phyloP scores from a whole-genome alignment of 495 filamentous ascomycete genomes.

The Trichoderma virens region DNA sequence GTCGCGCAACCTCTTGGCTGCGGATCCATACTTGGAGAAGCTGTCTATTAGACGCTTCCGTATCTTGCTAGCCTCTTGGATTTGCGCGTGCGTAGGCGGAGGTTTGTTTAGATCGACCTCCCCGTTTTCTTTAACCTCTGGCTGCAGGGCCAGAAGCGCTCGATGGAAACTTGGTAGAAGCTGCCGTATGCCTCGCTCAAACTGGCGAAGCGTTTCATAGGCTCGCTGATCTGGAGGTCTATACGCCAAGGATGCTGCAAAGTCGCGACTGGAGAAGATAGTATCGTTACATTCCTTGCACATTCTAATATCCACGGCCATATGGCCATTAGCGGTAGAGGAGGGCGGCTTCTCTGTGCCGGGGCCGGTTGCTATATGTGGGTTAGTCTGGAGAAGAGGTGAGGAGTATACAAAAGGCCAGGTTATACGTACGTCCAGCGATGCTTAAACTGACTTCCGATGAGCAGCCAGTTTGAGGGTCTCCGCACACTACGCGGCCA shows the following conservation, averaged over 20 bases:
- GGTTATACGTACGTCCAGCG: constrained; percentile 48
- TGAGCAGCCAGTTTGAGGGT: constrained; percentile 76
- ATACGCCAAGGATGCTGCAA: constrained; percentile 56
- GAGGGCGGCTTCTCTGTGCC: constrained; percentile 51
- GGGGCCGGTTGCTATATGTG: constrained; percentile 33
- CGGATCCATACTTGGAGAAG: constrained; percentile 82
- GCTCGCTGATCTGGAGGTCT: constrained; percentile 70
- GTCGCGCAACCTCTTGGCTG: constrained; percentile 75
- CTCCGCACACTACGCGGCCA: constrained; percentile 85
- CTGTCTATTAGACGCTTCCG: constrained; percentile 86
- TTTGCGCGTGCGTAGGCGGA: constrained; percentile 64
- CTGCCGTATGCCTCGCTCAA: constrained; percentile 78
- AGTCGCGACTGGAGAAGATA: constrained; percentile 79
- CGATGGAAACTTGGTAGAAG: constrained; percentile 84
- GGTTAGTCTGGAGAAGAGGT: background rate
- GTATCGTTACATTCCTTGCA: constrained; percentile 83
- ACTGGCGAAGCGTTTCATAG: constrained; percentile 83
- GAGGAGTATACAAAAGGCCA: constrained; percentile 18
- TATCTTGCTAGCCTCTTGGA: constrained; percentile 83
- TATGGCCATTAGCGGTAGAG: constrained; percentile 29
- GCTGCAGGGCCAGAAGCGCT: constrained; percentile 50
- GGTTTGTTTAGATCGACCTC: constrained; percentile 52
- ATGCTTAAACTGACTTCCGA: constrained; percentile 75
- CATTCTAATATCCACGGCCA: constrained; percentile 77
- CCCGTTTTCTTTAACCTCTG: constrained; percentile 38